Evolutionary conservation across 305 asterid genomes (phyloP).

Genomic region (Rubia tinctorum): DNA sequence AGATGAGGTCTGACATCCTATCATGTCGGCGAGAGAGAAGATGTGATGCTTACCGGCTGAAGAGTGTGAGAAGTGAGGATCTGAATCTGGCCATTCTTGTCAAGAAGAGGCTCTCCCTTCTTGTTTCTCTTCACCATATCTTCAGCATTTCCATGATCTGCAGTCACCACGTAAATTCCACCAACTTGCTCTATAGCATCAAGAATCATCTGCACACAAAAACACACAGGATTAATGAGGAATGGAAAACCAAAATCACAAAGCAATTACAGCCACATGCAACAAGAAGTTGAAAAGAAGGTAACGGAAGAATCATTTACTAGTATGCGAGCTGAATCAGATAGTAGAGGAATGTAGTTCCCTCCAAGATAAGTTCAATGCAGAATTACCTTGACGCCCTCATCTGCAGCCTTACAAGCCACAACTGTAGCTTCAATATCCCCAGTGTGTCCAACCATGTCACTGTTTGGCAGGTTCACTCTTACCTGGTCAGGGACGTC

Average conservation of each 20-base stretch:
- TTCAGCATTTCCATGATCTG: slow-evolving; percentile 98
- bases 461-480: slow-evolving; percentile 85
- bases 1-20: too few species aligned
- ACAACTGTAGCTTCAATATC: slow-evolving; percentile 86
- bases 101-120: slow-evolving; percentile 93
- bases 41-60: slow-evolving; percentile 59
- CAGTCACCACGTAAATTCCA: slow-evolving; percentile 91
- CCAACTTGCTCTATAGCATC: slow-evolving; percentile 94
- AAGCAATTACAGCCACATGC: neutral
- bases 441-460: slow-evolving; percentile 99
- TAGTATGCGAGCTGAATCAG: neutral
- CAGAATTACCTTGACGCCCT: slow-evolving; percentile 79
- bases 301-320: neutral
- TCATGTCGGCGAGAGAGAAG: neutral
- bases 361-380: neutral
- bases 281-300: neutral
- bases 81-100: slow-evolving; percentile 81
- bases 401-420: slow-evolving; percentile 96
- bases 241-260: neutral
- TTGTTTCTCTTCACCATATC: slow-evolving; percentile 98
- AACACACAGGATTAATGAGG: neutral
- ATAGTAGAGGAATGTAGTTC: neutral
- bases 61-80: slow-evolving; percentile 92
- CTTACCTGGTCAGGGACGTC: slow-evolving; percentile 51
- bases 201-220: slow-evolving; percentile 65